These are phyloP conservation scores for Backusella circina DNA, from an alignment of 192 early-diverging fungal genomes.

Conservation along the genomic window DNA sequence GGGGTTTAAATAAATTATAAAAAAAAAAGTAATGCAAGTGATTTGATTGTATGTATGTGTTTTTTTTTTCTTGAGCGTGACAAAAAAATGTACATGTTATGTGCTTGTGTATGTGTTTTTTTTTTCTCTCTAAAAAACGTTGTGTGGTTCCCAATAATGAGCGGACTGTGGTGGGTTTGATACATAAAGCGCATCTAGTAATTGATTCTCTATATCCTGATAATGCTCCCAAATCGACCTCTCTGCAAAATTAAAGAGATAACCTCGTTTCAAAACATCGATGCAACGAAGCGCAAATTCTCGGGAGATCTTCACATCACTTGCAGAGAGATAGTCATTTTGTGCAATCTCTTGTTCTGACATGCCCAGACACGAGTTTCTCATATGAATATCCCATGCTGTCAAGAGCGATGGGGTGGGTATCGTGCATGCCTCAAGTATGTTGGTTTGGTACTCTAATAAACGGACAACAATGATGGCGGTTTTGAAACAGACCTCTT, in stretches of 20 bases:
- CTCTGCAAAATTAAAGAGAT: conserved; percentile 18
- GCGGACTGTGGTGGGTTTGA: neutral
- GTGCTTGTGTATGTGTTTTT: too few species aligned
- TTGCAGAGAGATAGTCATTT: neutral
- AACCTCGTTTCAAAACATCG: conserved; percentile 6
- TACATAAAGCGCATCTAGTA: neutral
- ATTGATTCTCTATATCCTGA: conserved; percentile 15
- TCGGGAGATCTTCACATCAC: neutral
- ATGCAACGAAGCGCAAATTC: conserved; percentile 17
- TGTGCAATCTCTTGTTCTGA: neutral
- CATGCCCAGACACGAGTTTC: conserved; percentile 17
- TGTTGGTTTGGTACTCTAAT: conserved; percentile 10
- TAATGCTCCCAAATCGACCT: conserved; percentile 17
- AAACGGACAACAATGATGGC: conserved; percentile 17
- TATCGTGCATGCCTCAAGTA: conserved; percentile 9
- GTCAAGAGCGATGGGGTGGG: neutral
- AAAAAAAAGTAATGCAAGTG: neutral
- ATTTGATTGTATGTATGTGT: neutral
- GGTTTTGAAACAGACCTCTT: conserved; percentile 8
- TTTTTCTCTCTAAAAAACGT: neutral
- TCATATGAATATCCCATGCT: conserved; percentile 20
- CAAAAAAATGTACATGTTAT: neutral
- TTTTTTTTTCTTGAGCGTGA: neutral
- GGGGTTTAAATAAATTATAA: neutral
- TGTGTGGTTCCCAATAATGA: neutral